Evolutionary conservation across 164 flowering plant species (phyloP).

Genomic region (Umbilicus rupestris): DNA sequence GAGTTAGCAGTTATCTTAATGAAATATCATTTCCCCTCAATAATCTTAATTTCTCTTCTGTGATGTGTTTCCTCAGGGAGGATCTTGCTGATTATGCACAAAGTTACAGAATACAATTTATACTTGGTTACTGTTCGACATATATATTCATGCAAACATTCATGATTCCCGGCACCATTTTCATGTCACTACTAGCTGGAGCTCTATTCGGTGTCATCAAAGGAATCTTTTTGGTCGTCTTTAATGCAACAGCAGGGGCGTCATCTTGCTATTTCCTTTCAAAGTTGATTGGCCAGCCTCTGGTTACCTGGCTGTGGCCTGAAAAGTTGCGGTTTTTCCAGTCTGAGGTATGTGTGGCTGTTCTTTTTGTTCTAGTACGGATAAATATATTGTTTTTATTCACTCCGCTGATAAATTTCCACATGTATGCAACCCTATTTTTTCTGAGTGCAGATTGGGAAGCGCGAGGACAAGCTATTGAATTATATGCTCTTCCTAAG

Average conservation of each 20-base stretch:
- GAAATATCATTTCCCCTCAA: background rate
- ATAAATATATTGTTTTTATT: background rate
- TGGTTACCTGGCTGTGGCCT: conserved; percentile 90
- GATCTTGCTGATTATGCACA: conserved; percentile 65
- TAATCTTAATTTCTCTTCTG: background rate
- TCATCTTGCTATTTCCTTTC: conserved; percentile 87
- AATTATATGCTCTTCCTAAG: conserved; percentile 83
- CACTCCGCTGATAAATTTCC: background rate
- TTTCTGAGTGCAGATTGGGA: conserved; percentile 47
- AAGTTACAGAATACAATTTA: conserved; percentile 63
- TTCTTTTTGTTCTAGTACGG: background rate
- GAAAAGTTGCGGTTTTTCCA: conserved; percentile 83
- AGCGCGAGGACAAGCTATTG: conserved; percentile 66
- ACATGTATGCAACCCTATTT: conserved; percentile 1
- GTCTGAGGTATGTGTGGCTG: conserved; percentile 54
- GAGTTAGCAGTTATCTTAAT: background rate
- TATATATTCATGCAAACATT: conserved; percentile 99
- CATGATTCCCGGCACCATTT: conserved; percentile 98
- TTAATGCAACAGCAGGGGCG: conserved; percentile 95
- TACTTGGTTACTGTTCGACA: conserved; percentile 85
- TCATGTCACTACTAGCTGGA: conserved; percentile 96
- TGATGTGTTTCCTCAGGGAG: conserved; percentile 40
- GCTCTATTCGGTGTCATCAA: conserved; percentile 85
- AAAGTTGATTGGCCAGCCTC: conserved; percentile 85
- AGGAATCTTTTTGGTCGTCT: conserved; percentile 77